These are phyloP conservation scores for Fistulifera solaris DNA, from an alignment of 108 stramenopile genomes.

Conservation along the genomic window DNA sequence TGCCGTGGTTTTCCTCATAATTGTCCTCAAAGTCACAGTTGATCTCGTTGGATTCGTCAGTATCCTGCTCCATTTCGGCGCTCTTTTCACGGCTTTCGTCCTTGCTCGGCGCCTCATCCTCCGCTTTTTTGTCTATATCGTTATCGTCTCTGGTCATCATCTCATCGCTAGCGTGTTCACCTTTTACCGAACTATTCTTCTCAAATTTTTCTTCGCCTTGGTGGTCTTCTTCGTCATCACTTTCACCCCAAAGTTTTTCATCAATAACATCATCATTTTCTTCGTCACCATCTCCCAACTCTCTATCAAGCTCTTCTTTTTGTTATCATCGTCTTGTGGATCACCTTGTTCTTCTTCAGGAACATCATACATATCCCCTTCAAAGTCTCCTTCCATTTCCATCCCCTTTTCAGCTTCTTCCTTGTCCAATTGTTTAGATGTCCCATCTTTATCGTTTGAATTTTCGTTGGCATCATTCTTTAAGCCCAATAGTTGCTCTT, in stretches of 20 bases:
- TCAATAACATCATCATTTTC: constrained; percentile 92
- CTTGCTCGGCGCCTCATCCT: constrained; percentile 1
- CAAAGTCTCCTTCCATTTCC: constrained; percentile 97
- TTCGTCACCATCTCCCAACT: constrained; percentile 93
- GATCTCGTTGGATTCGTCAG: constrained; percentile 34
- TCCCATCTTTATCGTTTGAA: constrained; percentile 29
- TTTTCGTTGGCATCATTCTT: constrained; percentile 70
- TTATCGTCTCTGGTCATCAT: constrained; percentile 89
- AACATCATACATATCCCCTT: constrained; percentile 92
- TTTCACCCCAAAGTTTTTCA: constrained; percentile 94
- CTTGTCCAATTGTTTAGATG: constrained; percentile 73
- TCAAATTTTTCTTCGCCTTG: constrained; percentile 89
- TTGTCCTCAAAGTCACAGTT: constrained; percentile 71
- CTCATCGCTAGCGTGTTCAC: constrained; percentile 82
- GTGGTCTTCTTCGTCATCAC: constrained; percentile 87
- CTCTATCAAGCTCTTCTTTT: constrained; percentile 94
- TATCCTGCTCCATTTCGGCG: constrained; percentile 30
- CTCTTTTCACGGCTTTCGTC: constrained; percentile 13
- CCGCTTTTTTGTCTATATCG: constrained; percentile 30
- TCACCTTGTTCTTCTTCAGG: constrained; percentile 60
- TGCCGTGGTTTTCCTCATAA: constrained; percentile 71
- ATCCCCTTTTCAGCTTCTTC: constrained; percentile 95
- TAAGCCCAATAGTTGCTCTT: constrained; percentile 93
- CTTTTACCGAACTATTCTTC: constrained; percentile 77
- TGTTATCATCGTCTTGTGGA: constrained; percentile 67